Base-by-base conservation (phyloP, 495 filamentous ascomycete species). In the Penicillium robsamsonii region DNA sequence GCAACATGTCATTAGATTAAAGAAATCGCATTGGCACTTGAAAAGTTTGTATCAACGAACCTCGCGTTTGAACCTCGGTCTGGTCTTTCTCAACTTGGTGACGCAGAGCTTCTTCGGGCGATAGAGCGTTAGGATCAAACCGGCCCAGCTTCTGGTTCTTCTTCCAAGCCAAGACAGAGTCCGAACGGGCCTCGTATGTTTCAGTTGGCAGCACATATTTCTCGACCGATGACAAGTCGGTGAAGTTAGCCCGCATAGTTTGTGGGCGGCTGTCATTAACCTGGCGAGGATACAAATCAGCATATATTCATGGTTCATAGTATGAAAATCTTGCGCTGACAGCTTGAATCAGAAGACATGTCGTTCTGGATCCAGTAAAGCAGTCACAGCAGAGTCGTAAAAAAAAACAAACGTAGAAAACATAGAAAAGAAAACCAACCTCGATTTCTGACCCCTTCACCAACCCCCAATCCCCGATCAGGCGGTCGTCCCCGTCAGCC, bases 161-260 rank as follows among this genome's bases (percentile, higher is more conserved):
- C 77, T 98, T 98, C 90, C 90, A 97, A 10, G 91, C 89, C 40
- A 96, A 80, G 15, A 98, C 94, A 24, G 87, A 92, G 73, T 96
- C 88, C 25, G 84, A 75, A 53, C 90, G 90, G 52, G 83, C 82
- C 64, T 89, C 89, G 75, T 98, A 98, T 53, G 90, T 85, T 18
- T 87, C 82, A 29, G 79, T 73, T 18, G 92, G 90, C 71, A 98
- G 84, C 55, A 84, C 82, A 66, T 91, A 97, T 70, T 97, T 97
- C 22, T 88, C 83, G 12, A 96, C 89, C 2, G 84, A 82, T 25
- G 88, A 90, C 24, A 85, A 76, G 65, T 92, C 91, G 65, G 81
- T 85, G 72, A 89, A 90, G 68, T 96, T 91, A 20, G 83, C 81
- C 40, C 87, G 81, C 59, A 85, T 80, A 24, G 82, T 76, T 24